Base-by-base conservation (phyloP, 176 grass and related monocot species). In the Bolboschoenus planiculmis region DNA sequence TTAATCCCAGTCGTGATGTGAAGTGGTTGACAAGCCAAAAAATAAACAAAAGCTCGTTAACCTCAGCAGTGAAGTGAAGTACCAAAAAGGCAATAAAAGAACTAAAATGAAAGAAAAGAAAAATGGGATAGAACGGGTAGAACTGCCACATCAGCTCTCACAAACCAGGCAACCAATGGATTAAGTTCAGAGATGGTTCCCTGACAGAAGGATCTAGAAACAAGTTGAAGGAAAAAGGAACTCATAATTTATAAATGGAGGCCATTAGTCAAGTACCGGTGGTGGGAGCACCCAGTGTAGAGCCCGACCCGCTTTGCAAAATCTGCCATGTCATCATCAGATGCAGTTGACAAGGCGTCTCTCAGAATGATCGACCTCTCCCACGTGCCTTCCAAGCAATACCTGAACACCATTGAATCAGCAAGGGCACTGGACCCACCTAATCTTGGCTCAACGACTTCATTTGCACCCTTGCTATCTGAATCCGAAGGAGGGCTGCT, bases 241-340 rank as follows among this genome's bases (percentile, higher is more conserved):
- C 18, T 3, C 44, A 51, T 23, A 82, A 33, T 76, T 51, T 61
- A 63, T 33, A 76, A 51, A 16, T 75, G 10, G 42, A 75, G 23
- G 70, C 1, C 42, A 50, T 75, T 1, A 75, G 11, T 75, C 70
- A 87, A 56, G 77, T 88, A 95, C 96, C 92, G 81, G 86, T 98
- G 92, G 85, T 98, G 92, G 85, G 87, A 90, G 78, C 96, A 98
- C 78, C 96, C 96, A 88, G 87, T 93, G 81, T 95, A 95, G 47
- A 98, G 78, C 21, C 86, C 89, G 50, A 95, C 84, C 56, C 84
- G 84, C 74, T 93, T 88, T 84, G 92, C 89, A 84, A 93, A 89
- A 84, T 88, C 90, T 59, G 48, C 36, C 55, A 95, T 88, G 68
- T 93, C 87, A 27, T 95, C 90, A 79, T 95, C 78, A 53, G 84